phyloP scores from a whole-genome alignment of 306 rosid genomes.

The Aeschynomene evenia region DNA sequence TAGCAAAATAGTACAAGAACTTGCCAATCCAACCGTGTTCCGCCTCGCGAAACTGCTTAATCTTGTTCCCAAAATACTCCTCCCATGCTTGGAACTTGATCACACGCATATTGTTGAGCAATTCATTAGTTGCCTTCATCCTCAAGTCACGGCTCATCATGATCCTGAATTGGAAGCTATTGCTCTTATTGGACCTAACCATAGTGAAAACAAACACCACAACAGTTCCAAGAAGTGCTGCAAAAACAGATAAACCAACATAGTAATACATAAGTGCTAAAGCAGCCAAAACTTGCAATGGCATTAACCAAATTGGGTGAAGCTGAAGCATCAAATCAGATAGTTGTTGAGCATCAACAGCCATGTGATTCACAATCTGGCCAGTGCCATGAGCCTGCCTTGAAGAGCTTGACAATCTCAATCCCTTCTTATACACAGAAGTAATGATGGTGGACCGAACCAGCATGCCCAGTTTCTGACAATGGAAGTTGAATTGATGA shows the following conservation, averaged over 20 bases:
- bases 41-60: conserved; percentile 48
- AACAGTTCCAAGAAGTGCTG: conserved; percentile 49
- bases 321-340: conserved; percentile 77
- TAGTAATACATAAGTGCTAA: conserved; percentile 54
- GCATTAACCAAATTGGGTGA: conserved; percentile 79
- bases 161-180: conserved; percentile 51
- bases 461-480: conserved; percentile 76
- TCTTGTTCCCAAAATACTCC: conserved; percentile 62
- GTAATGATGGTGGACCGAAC: conserved; percentile 69
- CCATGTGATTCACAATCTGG: conserved; percentile 86
- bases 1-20: conserved; percentile 65
- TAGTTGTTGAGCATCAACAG: conserved; percentile 85
- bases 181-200: conserved; percentile 44
- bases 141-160: conserved; percentile 78
- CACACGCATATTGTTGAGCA: conserved; percentile 78
- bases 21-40: conserved; percentile 78
- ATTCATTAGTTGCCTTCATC: conserved; percentile 84
- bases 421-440: conserved; percentile 70
- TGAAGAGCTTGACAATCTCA: conserved; percentile 66
- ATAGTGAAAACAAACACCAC: conserved; percentile 45
- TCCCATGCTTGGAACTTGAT: conserved; percentile 96
- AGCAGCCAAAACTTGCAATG: conserved; percentile 62
- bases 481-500: conserved; percentile 78
- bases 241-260: conserved; percentile 51
- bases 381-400: conserved; percentile 82